A percentile compares a stretch with the other conserved stretches of the same genome.
These are phyloP conservation scores for Raffaelea albimanens DNA, from an alignment of 2,329 filamentous ascomycete genomes.

Conservation along the genomic window DNA sequence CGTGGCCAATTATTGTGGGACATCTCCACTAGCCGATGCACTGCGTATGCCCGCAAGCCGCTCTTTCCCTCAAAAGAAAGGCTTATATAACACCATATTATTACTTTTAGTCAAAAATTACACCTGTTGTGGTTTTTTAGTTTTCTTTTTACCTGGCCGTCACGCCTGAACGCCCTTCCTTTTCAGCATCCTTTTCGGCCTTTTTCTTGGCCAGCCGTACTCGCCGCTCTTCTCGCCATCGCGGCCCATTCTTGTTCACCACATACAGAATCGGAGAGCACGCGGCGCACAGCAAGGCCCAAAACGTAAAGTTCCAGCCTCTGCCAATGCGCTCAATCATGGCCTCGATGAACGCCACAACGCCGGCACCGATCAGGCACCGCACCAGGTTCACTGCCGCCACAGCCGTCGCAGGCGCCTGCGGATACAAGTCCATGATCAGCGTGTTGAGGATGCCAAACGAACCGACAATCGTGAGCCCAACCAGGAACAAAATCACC, in stretches of 20 bases:
- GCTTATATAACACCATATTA: too few relatives aligned
- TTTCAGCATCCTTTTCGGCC: slow-evolving; percentile 16
- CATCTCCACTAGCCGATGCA: too few relatives aligned
- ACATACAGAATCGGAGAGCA: slow-evolving; percentile 40
- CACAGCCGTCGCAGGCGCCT: slow-evolving; percentile 51
- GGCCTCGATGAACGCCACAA: slow-evolving; percentile 48
- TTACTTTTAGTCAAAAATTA: too few relatives aligned
- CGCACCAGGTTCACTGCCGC: slow-evolving; percentile 55
- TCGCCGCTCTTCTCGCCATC: slow-evolving; percentile 31
- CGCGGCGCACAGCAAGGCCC: slow-evolving; percentile 39
- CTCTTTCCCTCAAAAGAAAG: too few relatives aligned
- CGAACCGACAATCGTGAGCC: slow-evolving; percentile 47
- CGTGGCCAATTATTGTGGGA: too few relatives aligned
- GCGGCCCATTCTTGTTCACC: slow-evolving; percentile 41
- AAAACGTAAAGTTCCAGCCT: slow-evolving; percentile 55
- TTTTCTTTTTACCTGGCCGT: too few relatives aligned
- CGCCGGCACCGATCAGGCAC: slow-evolving; percentile 51
- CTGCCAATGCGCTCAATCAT: slow-evolving; percentile 48
- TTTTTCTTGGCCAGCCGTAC: slow-evolving; percentile 20
- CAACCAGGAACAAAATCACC: slow-evolving; percentile 46
- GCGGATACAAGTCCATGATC: slow-evolving; percentile 53
- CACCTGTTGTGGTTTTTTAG: too few relatives aligned
- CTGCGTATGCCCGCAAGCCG: too few relatives aligned
- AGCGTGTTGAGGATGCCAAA: slow-evolving; percentile 57
- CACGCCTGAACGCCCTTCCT: background rate